Conservation (phyloP, 176 grass and related monocot species). For the Eragrostis curvula region DNA sequence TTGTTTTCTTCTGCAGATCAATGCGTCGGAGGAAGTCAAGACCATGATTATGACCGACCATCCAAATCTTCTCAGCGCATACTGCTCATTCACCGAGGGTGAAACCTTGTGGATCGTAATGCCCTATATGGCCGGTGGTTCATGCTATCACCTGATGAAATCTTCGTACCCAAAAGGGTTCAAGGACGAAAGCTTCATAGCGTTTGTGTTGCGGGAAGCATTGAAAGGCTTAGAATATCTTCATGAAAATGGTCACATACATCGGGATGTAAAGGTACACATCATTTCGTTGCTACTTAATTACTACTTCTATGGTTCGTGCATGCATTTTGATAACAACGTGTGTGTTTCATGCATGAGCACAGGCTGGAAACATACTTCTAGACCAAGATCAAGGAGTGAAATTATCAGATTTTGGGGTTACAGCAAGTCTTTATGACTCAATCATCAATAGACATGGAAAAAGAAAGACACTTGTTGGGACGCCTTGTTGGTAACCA, state of each 20-base stretch:
- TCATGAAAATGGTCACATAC: slow-evolving; percentile 87
- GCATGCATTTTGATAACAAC: background rate
- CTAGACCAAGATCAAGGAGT: slow-evolving; percentile 75
- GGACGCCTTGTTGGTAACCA: slow-evolving; percentile 85
- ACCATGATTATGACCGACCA: slow-evolving; percentile 92
- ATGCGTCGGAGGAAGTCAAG: slow-evolving; percentile 77
- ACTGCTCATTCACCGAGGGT: slow-evolving; percentile 76
- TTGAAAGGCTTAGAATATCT: slow-evolving; percentile 82
- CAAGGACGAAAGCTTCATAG: slow-evolving; percentile 70
- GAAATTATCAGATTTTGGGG: slow-evolving; percentile 92
- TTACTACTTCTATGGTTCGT: too few species aligned
- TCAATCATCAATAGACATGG: slow-evolving; percentile 74
- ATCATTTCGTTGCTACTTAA: background rate
- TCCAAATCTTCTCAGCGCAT: slow-evolving; percentile 76
- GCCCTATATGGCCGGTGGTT: slow-evolving; percentile 96
- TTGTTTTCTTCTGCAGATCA: slow-evolving; percentile 49
- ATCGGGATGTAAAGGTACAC: slow-evolving; percentile 83
- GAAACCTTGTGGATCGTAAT: slow-evolving; percentile 78
- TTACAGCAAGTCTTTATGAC: slow-evolving; percentile 87
- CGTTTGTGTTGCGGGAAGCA: slow-evolving; percentile 72
- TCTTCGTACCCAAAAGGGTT: slow-evolving; percentile 80
- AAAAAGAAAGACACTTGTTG: slow-evolving; percentile 91
- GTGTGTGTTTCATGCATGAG: slow-evolving; percentile 11
- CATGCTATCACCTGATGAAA: slow-evolving; percentile 90
- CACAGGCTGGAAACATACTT: slow-evolving; percentile 90